Conservation (phyloP, 1,139 yeast species). For the Suhomyces yuchorum region DNA sequence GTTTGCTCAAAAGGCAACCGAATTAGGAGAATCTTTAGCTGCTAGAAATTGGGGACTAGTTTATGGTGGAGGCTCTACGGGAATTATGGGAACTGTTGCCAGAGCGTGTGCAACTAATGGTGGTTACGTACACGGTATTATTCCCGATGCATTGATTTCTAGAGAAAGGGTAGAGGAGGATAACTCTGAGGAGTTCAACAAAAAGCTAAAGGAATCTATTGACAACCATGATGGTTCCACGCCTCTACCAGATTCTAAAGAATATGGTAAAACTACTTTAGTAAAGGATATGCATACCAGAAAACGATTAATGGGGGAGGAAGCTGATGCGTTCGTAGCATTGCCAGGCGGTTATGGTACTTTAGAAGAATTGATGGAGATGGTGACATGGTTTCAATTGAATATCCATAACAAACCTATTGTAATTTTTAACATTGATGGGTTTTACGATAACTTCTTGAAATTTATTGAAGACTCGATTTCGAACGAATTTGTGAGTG, state of each 20-base stretch:
- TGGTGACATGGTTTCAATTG: constrained; percentile 87
- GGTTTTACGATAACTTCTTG: constrained; percentile 74
- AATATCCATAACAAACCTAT: constrained; percentile 85
- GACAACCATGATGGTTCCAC: constrained; percentile 60
- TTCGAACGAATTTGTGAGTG: constrained; percentile 66
- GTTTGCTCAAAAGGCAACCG: constrained; percentile 56
- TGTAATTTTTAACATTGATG: constrained; percentile 73
- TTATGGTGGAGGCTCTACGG: constrained; percentile 90
- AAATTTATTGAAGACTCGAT: constrained; percentile 60
- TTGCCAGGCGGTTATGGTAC: constrained; percentile 95
- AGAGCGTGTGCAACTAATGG: constrained; percentile 63
- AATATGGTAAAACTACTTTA: constrained; percentile 76
- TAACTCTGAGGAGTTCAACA: constrained; percentile 49
- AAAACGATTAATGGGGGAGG: constrained; percentile 82
- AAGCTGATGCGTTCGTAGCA: constrained; percentile 85
- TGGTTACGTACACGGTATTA: constrained; percentile 83
- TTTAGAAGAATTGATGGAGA: constrained; percentile 85
- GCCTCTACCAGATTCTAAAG: constrained; percentile 60
- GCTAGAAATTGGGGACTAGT: constrained; percentile 70
- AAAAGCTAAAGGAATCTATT: constrained; percentile 45
- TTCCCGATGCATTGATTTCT: constrained; percentile 78
- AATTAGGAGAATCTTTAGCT: constrained; percentile 63
- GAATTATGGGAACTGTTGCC: constrained; percentile 88
- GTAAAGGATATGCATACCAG: constrained; percentile 92
- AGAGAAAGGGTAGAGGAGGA: constrained; percentile 60